Evolutionary conservation across 805 yeast species (phyloP).

Genomic region (Jamesozyma lodderae): DNA sequence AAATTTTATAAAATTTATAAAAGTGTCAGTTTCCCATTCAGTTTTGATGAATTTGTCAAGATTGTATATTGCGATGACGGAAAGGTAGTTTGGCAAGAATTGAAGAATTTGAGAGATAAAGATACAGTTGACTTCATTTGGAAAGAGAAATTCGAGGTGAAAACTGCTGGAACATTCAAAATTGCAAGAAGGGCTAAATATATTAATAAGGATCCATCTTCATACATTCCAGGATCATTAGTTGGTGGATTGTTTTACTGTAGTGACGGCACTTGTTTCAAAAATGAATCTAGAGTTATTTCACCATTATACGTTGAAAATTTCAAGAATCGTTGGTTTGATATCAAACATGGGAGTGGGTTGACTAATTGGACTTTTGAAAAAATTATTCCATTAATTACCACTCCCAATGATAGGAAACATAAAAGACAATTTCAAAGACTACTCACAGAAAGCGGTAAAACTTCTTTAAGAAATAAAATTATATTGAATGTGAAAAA

Average conservation of each 20-base stretch:
- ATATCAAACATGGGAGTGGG: slow-evolving; percentile 21
- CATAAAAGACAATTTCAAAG: too few relatives aligned
- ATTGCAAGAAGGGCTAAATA: slow-evolving; percentile 51
- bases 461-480: too few relatives aligned
- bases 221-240: slow-evolving; percentile 48
- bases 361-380: slow-evolving; percentile 21
- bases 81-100: slow-evolving; percentile 35
- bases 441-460: too few relatives aligned
- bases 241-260: slow-evolving; percentile 60
- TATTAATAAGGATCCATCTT: slow-evolving; percentile 35
- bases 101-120: slow-evolving; percentile 24
- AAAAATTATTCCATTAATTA: slow-evolving; percentile 49
- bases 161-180: slow-evolving; percentile 38
- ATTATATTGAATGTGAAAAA: not conserved
- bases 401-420: slow-evolving; percentile 30
- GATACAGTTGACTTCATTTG: slow-evolving; percentile 35
- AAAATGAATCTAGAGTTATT: slow-evolving; percentile 35
- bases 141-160: slow-evolving; percentile 39
- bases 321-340: slow-evolving; percentile 39
- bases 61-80: slow-evolving; percentile 49
- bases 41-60: slow-evolving; percentile 35
- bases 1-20: slow-evolving; percentile 42
- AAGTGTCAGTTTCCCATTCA: slow-evolving; percentile 33
- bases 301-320: slow-evolving; percentile 54
- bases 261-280: slow-evolving; percentile 30